Evolutionary conservation across 495 filamentous ascomycete species (phyloP), one percentile per base, ranked within the genome.

Genomic region (Lepidopterella palustris): DNA sequence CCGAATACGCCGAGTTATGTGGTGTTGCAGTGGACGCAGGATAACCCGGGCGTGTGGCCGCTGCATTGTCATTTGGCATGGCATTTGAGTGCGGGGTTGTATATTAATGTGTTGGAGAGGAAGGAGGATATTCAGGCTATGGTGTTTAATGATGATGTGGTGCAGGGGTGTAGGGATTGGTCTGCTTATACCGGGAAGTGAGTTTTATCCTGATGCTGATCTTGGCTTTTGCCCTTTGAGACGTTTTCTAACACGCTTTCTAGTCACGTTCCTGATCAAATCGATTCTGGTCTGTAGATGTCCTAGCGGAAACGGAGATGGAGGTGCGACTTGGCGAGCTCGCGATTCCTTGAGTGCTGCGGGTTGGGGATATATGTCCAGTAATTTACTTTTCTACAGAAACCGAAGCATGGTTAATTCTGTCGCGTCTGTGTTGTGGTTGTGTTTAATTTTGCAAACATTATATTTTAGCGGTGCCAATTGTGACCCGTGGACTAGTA

Each of bases 41-140:
- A 73, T 20, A 78, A 80, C 55, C 77, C 82, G 0, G 81, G 82
- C 5, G 70, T 80, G 23, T 85, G 82, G 82, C 75, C 80, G 0
- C 78, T 84, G 64, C 81, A 84, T 68, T 83, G 80, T 69, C 80
- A 84, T 71, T 75, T 81, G 28, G 77, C 79, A 8, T 83, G 79
- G 81, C 81, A 85, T 66, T 67, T 79, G 0, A 74, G 72, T n/a
- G 79, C 67, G 4, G 82, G 82, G 25, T 76, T 85, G 58, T 77
- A 80, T 57, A 62, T 77, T 48, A 74, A 76, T 53, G 68, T 83
- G 39, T 28, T 83, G 4, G 76, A 79, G 59, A 58, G 67, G 45
- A 74, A 77, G 1, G 72, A 75, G 2, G 58, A 74, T 59, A 70
- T 84, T 47, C n/a, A 23, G 15, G 42, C 20, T 5, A 9, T 55